These are phyloP conservation scores for Coniochaeta prunicola DNA, from an alignment of 2,329 filamentous ascomycete genomes.

Conservation along the genomic window DNA sequence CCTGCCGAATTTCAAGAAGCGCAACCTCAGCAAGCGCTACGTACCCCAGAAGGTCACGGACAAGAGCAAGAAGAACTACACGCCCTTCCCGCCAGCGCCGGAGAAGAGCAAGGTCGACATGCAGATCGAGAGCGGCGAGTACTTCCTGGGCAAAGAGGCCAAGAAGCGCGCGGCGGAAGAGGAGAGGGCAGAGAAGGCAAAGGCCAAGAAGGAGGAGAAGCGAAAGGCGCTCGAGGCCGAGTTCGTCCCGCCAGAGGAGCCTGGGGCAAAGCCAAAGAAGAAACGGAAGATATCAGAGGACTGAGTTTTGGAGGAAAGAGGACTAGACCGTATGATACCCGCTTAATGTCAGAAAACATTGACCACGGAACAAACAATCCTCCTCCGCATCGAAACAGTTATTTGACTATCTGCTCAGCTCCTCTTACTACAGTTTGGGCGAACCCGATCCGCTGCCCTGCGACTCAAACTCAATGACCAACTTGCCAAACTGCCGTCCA, in stretches of 20 bases:
- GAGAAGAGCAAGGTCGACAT: constrained; percentile 99
- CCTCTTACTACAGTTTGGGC: constrained; percentile 26
- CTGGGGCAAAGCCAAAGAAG: constrained; percentile 55
- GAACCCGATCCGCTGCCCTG: constrained; percentile 14
- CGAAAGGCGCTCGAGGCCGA: constrained; percentile 77
- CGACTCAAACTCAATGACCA: constrained; percentile 65
- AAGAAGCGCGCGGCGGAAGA: constrained; percentile 79
- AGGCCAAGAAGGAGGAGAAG: constrained; percentile 81
- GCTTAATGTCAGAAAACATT: neutral
- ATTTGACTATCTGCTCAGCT: neutral
- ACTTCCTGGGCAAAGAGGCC: constrained; percentile 87
- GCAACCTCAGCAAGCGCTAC: constrained; percentile 75
- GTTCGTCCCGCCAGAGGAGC: constrained; percentile 81
- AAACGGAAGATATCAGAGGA: constrained; percentile 45
- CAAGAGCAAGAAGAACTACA: constrained; percentile 91
- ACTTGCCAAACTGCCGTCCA: constrained; percentile 83
- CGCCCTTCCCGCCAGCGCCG: constrained; percentile 90
- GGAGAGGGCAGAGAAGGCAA: constrained; percentile 77
- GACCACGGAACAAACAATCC: neutral
- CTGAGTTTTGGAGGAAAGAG: neutral
- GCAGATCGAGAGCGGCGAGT: constrained; percentile 97
- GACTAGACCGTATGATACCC: neutral
- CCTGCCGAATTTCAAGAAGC: constrained; percentile 94
- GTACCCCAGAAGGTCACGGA: constrained; percentile 82
- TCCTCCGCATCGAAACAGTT: neutral